Evolutionary conservation across 495 filamentous ascomycete genomes (phyloP), one percentile per base, ranked within the genome.

Genomic region (Glonium stellatum): DNA sequence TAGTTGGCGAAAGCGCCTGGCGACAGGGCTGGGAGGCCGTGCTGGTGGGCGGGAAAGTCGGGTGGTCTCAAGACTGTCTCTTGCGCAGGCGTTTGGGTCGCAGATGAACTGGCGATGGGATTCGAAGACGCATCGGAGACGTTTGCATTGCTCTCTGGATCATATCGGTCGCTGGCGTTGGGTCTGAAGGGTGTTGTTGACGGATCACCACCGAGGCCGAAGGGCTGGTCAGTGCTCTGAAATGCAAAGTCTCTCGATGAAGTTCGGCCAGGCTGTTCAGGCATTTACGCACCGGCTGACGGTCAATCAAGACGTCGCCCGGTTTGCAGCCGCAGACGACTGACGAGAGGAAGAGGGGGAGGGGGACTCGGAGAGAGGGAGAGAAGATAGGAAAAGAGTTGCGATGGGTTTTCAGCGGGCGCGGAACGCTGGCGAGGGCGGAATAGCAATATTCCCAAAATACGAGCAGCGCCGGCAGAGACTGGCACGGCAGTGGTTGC

Each of bases 181-280:
- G 54, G 15, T 18, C 35, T 25, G 27, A 53, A 60, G 57, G 9
- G 21, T 34, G 44, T 55, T 31, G 47, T 57, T 11, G 48, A 23
- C 13, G 48, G 13, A 15, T 51, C 48, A 51, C 21, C 48, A 51
- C 48, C 23, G 48, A 25, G 53, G 46, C 41, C 46, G 39, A 57
- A 61, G 34, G 61, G 19, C 62, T 67, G 65, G 61, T 67, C 65
- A 67, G 61, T 44, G 65, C 54, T 64, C 53, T 61, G 65, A 50
- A 67, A 67, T 55, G 61, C 63, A 58, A 68, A 66, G 63, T 68
- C 66, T 58, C 63, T 46, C 22, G 66, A 62, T 25, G 61, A 53
- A 48, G 60, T 61, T 49, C 35, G 60, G 60, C 53, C 57, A 47
- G 62, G 13, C 47, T 57, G 54, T 44, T 66, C 56, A 49, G 67